A percentile compares a stretch with the other conserved stretches of the same genome.
Evolutionary conservation across 257 asterid species (phyloP).

Genomic region (Agastache rugosa): DNA sequence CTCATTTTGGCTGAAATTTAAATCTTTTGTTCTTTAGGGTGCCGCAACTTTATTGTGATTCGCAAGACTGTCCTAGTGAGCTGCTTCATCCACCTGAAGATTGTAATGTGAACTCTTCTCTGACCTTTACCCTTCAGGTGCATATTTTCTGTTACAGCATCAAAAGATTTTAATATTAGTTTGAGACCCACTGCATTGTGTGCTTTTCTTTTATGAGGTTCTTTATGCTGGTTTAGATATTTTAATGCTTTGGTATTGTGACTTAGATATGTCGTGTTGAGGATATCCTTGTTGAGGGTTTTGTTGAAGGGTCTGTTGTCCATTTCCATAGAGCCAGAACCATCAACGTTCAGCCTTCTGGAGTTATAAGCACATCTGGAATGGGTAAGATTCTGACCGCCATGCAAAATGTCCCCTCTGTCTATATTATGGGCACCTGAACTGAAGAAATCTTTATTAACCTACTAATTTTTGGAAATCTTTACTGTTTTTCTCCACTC

Average conservation of each 20-base stretch:
- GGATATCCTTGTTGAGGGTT: slow-evolving; percentile 94
- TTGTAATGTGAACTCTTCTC: slow-evolving; percentile 98
- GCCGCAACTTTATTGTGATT: slow-evolving; percentile 81
- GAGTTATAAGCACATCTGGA: slow-evolving; percentile 89
- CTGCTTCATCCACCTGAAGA: slow-evolving; percentile 98
- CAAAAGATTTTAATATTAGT: slow-evolving; percentile 11
- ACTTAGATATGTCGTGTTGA: slow-evolving; percentile 96
- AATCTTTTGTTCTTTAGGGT: slow-evolving; percentile 54
- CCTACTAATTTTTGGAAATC: slow-evolving; percentile 17
- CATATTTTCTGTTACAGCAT: slow-evolving; percentile 30
- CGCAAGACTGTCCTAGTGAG: slow-evolving; percentile 81
- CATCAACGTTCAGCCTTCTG: slow-evolving; percentile 70
- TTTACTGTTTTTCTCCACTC: slow-evolving; percentile 16
- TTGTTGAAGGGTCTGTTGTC: slow-evolving; percentile 93
- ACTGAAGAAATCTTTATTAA: slow-evolving; percentile 9
- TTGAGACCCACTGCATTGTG: slow-evolving; percentile 10
- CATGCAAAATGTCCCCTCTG: not conserved
- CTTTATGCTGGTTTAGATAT: slow-evolving; percentile 19
- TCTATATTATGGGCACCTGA: not conserved
- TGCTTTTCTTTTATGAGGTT: slow-evolving; percentile 24
- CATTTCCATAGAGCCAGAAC: slow-evolving; percentile 98
- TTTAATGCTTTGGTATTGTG: slow-evolving; percentile 22
- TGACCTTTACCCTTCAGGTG: slow-evolving; percentile 98
- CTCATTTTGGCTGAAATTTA: slow-evolving; percentile 25
- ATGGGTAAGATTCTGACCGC: slow-evolving; percentile 67